A percentile compares a stretch with the other conserved stretches of the same genome.
Evolutionary conservation across 345 rosid species (phyloP).

Genomic region (Erucastrum elatum): DNA sequence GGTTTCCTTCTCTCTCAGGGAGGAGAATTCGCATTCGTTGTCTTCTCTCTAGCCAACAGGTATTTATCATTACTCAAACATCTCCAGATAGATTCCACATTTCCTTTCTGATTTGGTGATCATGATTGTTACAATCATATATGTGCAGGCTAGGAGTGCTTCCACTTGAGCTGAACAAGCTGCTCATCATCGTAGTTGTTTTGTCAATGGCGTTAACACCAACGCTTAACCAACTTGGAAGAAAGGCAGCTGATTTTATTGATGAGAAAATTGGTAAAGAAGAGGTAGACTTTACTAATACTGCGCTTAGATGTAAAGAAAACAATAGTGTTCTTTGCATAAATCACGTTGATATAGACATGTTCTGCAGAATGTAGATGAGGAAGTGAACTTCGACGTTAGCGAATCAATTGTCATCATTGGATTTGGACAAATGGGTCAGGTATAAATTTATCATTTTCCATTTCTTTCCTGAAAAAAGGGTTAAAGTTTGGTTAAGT

Average conservation of each 20-base stretch:
- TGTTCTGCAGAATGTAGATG: conserved; percentile 52
- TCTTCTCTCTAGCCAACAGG: conserved; percentile 95
- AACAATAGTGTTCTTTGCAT: neutral
- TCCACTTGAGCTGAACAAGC: conserved; percentile 96
- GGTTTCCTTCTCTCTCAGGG: conserved; percentile 96
- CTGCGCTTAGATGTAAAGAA: neutral
- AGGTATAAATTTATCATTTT: conserved; percentile 47
- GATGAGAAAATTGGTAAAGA: conserved; percentile 47
- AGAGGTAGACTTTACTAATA: conserved; percentile 11
- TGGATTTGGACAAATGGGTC: conserved; percentile 98
- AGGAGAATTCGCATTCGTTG: conserved; percentile 96
- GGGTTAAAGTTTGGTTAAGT: neutral
- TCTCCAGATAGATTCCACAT: neutral
- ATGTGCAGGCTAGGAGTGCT: conserved; percentile 86
- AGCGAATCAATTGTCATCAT: conserved; percentile 85
- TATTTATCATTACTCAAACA: conserved; percentile 24
- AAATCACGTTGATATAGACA: neutral
- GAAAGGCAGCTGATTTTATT: conserved; percentile 75
- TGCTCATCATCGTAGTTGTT: conserved; percentile 92
- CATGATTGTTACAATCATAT: conserved; percentile 16
- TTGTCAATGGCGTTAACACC: conserved; percentile 98
- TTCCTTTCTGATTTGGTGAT: neutral
- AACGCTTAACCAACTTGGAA: conserved; percentile 78
- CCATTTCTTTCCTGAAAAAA: neutral
- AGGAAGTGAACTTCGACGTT: conserved; percentile 60